Evolutionary conservation across 345 rosid species (phyloP).

Genomic region (Aegle marmelos): DNA sequence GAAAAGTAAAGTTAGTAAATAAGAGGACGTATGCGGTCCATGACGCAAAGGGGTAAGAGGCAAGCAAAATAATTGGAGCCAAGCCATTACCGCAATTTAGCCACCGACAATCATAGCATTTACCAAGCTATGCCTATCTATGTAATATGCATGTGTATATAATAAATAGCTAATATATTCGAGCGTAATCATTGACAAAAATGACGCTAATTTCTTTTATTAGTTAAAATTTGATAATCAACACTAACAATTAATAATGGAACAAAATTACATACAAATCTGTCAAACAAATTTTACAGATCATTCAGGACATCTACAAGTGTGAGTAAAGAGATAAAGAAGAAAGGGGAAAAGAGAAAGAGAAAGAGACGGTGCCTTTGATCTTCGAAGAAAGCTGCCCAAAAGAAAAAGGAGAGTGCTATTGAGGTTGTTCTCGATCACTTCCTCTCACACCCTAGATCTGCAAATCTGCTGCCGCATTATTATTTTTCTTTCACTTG

Average conservation of each 20-base stretch:
- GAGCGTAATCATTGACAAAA: not conserved
- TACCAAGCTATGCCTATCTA: not conserved
- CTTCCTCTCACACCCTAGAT: constrained; percentile 27
- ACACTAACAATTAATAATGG: constrained; percentile 1
- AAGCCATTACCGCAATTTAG: not conserved
- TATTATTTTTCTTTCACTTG: constrained; percentile 17
- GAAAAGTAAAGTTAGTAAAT: not conserved
- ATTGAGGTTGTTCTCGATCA: not conserved
- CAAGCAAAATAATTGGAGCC: not conserved
- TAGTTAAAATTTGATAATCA: constrained; percentile 5
- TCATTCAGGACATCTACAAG: constrained; percentile 3
- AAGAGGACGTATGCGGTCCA: not conserved
- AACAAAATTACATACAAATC: constrained; percentile 20
- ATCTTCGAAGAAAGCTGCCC: not conserved
- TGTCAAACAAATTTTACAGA: constrained; percentile 30
- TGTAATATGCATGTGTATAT: too few relatives aligned
- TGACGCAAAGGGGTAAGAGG: not conserved
- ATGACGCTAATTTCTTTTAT: not conserved
- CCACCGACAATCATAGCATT: not conserved
- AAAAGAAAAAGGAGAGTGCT: not conserved
- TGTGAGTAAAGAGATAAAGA: not conserved
- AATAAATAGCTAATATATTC: not conserved
- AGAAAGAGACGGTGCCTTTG: not conserved
- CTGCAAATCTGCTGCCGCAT: constrained; percentile 38
- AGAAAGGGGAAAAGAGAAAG: not conserved